Evolutionary conservation across 345 rosid species (phyloP).

Genomic region (Linum usitatissimum): DNA sequence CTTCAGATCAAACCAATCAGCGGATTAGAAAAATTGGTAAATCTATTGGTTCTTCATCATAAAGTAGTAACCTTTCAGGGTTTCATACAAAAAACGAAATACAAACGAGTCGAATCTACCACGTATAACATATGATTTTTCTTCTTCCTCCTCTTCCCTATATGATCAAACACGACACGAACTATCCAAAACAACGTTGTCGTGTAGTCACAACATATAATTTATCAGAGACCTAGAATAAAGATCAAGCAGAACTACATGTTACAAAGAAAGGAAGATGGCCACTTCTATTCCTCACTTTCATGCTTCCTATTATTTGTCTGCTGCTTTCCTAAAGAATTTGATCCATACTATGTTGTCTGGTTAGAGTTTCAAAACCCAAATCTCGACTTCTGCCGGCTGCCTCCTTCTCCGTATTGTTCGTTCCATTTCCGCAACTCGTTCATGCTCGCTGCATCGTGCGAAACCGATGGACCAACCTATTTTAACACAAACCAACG

Average conservation of each 20-base stretch:
- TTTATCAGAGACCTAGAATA: no score
- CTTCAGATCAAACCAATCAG: no score
- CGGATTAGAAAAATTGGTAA: no score
- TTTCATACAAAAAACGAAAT: no score
- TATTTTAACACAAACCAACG: constrained; percentile 9
- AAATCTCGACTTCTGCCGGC: constrained; percentile 70
- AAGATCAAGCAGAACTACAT: not conserved
- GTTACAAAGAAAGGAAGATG: not conserved
- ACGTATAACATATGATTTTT: no score
- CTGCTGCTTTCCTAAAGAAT: not conserved
- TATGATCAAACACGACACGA: no score
- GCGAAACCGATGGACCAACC: constrained; percentile 94
- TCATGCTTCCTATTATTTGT: not conserved
- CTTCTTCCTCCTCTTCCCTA: no score
- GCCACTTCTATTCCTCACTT: not conserved
- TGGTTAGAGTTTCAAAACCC: constrained; percentile 43
- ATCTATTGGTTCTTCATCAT: no score
- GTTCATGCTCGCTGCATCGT: constrained; percentile 84
- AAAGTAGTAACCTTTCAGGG: no score
- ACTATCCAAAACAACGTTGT: no score
- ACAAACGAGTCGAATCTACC: no score
- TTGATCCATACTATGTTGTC: not conserved
- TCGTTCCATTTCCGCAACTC: constrained; percentile 98
- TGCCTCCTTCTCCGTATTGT: constrained; percentile 94
- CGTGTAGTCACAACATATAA: no score